These are phyloP conservation scores for Microdochium bolleyi DNA, from an alignment of 2,329 filamentous ascomycete species.

Conservation along the genomic window DNA sequence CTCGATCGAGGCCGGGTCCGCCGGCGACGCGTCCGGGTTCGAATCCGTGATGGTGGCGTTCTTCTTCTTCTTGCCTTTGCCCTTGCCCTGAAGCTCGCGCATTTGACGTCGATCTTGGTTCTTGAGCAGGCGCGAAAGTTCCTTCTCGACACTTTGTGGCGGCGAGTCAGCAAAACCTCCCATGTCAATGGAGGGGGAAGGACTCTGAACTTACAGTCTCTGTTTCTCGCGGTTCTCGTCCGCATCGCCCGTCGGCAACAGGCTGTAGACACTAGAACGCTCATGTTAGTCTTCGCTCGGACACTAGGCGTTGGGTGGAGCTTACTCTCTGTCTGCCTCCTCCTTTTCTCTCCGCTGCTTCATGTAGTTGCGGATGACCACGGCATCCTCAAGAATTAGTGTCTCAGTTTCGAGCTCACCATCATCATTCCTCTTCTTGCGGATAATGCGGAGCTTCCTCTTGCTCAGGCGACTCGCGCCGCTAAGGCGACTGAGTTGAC, in stretches of 20 bases:
- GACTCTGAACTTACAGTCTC: conserved; percentile 21
- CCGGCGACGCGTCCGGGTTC: conserved; percentile 34
- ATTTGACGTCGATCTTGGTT: conserved; percentile 87
- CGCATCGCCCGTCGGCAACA: conserved; percentile 40
- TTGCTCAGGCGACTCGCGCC: conserved; percentile 58
- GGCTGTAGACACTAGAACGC: conserved; percentile 37
- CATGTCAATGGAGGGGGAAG: conserved; percentile 10
- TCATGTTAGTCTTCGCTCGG: conserved; percentile 22
- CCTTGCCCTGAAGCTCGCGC: conserved; percentile 78
- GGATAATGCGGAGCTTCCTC: conserved; percentile 65
- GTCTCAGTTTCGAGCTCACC: conserved; percentile 54
- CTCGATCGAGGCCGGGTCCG: conserved; percentile 41
- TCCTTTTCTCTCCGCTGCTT: conserved; percentile 67
- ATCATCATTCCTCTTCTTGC: conserved; percentile 54
- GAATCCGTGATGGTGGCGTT: conserved; percentile 12
- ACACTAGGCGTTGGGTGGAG: conserved; percentile 16
- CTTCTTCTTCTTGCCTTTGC: conserved; percentile 57
- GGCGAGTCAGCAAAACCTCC: conserved; percentile 30
- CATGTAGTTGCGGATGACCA: conserved; percentile 83
- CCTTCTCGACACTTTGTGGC: conserved; percentile 52
- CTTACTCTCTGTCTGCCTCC: conserved; percentile 66
- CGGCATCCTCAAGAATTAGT: conserved; percentile 65
- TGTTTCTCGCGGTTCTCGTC: conserved; percentile 42
- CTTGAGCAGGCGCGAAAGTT: conserved; percentile 76
- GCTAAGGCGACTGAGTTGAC: conserved; percentile 68